These are phyloP conservation scores for Paramarasmius palmivorus DNA, from an alignment of 1,284 basidiomycete genomes.

Conservation along the genomic window DNA sequence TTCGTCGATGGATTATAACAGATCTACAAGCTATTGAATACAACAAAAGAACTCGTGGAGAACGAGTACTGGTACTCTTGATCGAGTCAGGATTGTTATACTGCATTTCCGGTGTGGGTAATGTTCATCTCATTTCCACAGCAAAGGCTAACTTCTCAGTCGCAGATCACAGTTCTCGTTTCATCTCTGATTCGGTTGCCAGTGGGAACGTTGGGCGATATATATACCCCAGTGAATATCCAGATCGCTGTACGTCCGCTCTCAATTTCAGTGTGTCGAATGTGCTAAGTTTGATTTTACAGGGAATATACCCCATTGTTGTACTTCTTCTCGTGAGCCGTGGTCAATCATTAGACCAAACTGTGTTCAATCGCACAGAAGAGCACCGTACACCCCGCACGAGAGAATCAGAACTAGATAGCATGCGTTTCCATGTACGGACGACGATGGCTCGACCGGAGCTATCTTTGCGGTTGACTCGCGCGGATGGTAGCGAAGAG, in stretches of 20 bases:
- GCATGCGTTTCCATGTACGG: too few species aligned
- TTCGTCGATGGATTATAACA: background rate
- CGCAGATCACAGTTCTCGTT: slow-evolving; percentile 16
- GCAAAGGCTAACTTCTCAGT: background rate
- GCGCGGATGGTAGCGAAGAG: too few species aligned
- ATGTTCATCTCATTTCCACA: background rate
- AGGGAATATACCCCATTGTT: slow-evolving; percentile 22
- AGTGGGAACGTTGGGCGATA: slow-evolving; percentile 20
- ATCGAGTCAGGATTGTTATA: slow-evolving; percentile 24
- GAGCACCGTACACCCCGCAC: too few species aligned
- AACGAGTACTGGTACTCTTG: slow-evolving; percentile 18
- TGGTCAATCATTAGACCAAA: slow-evolving; percentile 14
- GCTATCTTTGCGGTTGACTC: too few species aligned
- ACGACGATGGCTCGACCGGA: too few species aligned
- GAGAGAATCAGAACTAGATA: too few species aligned
- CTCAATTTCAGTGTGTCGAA: background rate
- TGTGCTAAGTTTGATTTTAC: background rate
- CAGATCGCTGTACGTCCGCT: slow-evolving; percentile 19
- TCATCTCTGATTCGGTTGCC: slow-evolving; percentile 16
- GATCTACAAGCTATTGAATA: background rate
- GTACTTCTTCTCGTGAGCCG: slow-evolving; percentile 21
- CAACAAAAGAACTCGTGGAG: slow-evolving; percentile 6
- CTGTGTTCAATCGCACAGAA: slow-evolving; percentile 4
- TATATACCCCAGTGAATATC: slow-evolving; percentile 19
- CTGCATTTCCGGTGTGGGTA: slow-evolving; percentile 20